Conservation (phyloP, 164 flowering plant species). For the Stephania japonica region DNA sequence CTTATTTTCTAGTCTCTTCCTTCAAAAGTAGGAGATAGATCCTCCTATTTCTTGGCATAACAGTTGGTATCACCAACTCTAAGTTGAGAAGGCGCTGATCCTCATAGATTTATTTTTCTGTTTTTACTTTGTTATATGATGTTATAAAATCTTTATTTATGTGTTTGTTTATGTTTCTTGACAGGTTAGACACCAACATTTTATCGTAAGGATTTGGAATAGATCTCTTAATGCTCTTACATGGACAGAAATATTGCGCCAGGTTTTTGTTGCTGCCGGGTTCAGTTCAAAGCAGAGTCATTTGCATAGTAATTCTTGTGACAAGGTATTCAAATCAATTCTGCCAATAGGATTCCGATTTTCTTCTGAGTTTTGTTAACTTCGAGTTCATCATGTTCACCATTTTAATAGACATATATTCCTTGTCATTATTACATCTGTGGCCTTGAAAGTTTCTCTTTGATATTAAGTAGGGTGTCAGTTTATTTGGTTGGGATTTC, state of each 20-base stretch:
- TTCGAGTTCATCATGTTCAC: background rate
- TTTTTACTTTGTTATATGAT: background rate
- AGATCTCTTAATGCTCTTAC: constrained; percentile 73
- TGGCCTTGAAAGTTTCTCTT: background rate
- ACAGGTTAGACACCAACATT: constrained; percentile 55
- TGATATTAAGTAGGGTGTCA: background rate
- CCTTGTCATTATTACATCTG: background rate
- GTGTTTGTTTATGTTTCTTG: constrained; percentile 5
- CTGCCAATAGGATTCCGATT: background rate
- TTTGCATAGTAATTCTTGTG: constrained; percentile 26
- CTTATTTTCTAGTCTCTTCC: no score
- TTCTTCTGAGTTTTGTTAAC: background rate
- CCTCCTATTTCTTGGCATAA: background rate
- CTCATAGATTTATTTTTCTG: background rate
- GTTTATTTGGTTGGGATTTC: background rate
- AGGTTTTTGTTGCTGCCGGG: constrained; percentile 86
- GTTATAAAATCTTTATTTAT: background rate
- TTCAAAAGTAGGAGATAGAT: no score
- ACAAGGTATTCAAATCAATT: constrained; percentile 44
- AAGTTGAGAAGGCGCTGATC: background rate
- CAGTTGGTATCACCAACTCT: background rate
- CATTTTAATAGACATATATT: background rate
- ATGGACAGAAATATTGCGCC: constrained; percentile 86
- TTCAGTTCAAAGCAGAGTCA: constrained; percentile 57
- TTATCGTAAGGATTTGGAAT: constrained; percentile 60